phyloP scores from a whole-genome alignment of 1,284 basidiomycete species.

The Ceratobasidium sp. region DNA sequence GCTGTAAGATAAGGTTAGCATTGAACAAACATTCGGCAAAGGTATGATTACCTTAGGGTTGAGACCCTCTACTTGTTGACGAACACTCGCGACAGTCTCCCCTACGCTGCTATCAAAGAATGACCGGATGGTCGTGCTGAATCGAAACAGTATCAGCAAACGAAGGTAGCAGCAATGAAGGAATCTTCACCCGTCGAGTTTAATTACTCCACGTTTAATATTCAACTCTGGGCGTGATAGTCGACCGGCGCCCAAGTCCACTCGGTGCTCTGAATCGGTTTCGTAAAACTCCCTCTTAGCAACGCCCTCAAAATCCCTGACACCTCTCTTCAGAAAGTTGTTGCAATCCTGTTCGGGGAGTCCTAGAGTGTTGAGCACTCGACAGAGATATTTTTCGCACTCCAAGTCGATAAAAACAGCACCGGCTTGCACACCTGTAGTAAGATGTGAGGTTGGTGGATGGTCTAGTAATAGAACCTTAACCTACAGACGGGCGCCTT shows the following conservation, averaged over 20 bases:
- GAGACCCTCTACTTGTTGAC: slow-evolving; percentile 16
- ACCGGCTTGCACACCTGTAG: slow-evolving; percentile 42
- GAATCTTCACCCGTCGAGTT: background rate
- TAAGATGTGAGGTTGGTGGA: background rate
- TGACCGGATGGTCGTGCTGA: background rate
- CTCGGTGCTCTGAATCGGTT: background rate
- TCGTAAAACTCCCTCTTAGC: slow-evolving; percentile 8
- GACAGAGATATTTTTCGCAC: slow-evolving; percentile 17
- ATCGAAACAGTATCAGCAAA: background rate
- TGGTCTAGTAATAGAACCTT: too few species aligned
- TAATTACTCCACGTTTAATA: slow-evolving; percentile 23
- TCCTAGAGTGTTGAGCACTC: slow-evolving; percentile 14
- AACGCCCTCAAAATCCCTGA: slow-evolving; percentile 25
- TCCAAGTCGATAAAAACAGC: slow-evolving; percentile 39
- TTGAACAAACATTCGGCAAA: background rate
- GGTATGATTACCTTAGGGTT: slow-evolving; percentile 13
- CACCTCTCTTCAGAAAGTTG: slow-evolving; percentile 23
- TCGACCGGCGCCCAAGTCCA: slow-evolving; percentile 23
- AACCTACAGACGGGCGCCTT: slow-evolving; percentile 41
- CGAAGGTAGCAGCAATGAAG: background rate
- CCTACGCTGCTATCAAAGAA: slow-evolving; percentile 39
- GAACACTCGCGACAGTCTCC: slow-evolving; percentile 28
- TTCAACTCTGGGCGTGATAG: background rate
- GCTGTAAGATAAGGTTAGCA: background rate
- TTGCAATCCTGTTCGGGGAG: slow-evolving; percentile 5